Percentiles rank a stretch among this genome's conserved stretches.
Conservation (phyloP, 805 yeast genomes). For the Candida stauntonica region DNA sequence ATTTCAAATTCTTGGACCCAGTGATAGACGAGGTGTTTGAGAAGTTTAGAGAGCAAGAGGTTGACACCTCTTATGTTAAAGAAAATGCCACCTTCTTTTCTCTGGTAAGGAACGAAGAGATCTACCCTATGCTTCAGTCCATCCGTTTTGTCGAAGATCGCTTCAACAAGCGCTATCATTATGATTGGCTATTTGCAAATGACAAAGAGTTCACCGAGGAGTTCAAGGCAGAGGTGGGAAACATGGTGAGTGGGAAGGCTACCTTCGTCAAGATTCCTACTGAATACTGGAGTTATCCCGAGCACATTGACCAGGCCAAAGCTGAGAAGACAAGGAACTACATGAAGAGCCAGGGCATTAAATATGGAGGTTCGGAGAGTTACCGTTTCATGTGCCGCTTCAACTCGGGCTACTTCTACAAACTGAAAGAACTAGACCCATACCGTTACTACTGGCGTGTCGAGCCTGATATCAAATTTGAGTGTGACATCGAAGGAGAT, state of each 20-base stretch:
- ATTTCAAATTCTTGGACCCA: conserved; percentile 17
- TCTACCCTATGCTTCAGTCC: conserved; percentile 52
- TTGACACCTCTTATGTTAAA: conserved; percentile 28
- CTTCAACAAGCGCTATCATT: conserved; percentile 55
- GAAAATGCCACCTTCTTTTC: conserved; percentile 67
- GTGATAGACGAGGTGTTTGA: conserved; percentile 5
- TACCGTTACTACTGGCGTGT: conserved; percentile 75
- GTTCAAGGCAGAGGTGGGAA: conserved; percentile 43
- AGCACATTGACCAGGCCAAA: conserved; percentile 47
- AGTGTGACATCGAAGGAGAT: conserved; percentile 61
- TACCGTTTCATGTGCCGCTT: conserved; percentile 66
- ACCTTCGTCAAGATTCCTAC: conserved; percentile 55
- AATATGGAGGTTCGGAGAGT: conserved; percentile 58
- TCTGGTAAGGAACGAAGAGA: conserved; percentile 64
- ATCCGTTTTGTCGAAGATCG: conserved; percentile 61
- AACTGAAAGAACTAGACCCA: conserved; percentile 51
- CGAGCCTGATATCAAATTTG: conserved; percentile 61
- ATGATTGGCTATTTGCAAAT: conserved; percentile 77
- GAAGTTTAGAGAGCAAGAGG: conserved; percentile 10
- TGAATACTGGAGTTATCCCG: conserved; percentile 67
- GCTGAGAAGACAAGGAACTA: conserved; percentile 40
- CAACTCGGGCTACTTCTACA: conserved; percentile 52
- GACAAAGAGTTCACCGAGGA: conserved; percentile 55
- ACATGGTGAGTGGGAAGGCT: conserved; percentile 51
- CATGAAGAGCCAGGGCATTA: conserved; percentile 40